Percentiles rank a stretch among this genome's conserved stretches.
These are phyloP conservation scores for Phycomyces blakesleeanus DNA, from an alignment of 192 early-diverging fungal species.

Conservation along the genomic window DNA sequence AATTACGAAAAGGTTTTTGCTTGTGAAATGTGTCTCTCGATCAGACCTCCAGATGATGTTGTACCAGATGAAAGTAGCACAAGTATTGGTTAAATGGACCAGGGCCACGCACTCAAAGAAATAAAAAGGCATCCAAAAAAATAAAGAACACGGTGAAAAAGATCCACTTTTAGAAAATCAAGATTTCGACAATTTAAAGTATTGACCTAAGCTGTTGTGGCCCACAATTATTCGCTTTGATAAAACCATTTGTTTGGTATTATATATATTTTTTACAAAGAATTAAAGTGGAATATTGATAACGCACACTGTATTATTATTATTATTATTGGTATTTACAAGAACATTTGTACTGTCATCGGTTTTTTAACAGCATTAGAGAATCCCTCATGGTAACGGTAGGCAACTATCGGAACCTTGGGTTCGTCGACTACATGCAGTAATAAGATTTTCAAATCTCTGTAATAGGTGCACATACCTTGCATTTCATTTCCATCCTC, in stretches of 20 bases:
- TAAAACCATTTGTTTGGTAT: neutral
- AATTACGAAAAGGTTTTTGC: constrained; percentile 41
- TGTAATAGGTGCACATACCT: constrained; percentile 5
- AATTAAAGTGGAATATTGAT: neutral
- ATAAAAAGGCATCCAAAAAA: too few species aligned
- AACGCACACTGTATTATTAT: neutral
- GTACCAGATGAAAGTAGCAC: too few species aligned
- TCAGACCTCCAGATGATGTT: constrained; percentile 11
- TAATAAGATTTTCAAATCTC: neutral
- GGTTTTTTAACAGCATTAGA: constrained; percentile 86
- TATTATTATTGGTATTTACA: constrained; percentile 28
- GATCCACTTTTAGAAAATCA: too few species aligned
- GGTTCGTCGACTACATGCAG: constrained; percentile 4
- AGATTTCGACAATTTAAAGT: too few species aligned
- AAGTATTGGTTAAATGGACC: too few species aligned
- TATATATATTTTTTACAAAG: constrained; percentile 1
- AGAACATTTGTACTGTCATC: constrained; percentile 60
- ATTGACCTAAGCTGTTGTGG: too few species aligned
- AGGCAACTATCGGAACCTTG: constrained; percentile 48
- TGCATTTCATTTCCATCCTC: constrained; percentile 5
- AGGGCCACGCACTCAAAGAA: too few species aligned
- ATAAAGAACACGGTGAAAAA: too few species aligned
- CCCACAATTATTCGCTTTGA: too few species aligned
- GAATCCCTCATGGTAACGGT: constrained; percentile 86
- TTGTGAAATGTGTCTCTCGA: constrained; percentile 43